Evolutionary conservation across 768 basidiomycete species (phyloP), one percentile per base, ranked within the genome.

Genomic region (Suillus paluster): DNA sequence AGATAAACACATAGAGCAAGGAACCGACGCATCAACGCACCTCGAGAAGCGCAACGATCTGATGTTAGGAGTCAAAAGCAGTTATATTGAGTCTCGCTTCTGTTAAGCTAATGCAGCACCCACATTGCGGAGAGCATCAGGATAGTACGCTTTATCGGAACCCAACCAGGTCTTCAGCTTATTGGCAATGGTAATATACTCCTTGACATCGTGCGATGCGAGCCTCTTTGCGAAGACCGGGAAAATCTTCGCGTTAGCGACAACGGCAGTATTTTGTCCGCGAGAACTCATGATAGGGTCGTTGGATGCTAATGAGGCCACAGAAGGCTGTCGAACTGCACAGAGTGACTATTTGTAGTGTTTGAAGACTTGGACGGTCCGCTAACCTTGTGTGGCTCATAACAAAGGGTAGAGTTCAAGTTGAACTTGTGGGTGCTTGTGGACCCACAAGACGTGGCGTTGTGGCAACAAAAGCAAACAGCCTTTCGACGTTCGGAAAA

Each of bases 91-190:
- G 56, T 38, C 19, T 12, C 34, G 1, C 21, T 17, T 38, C 21
- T 15, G 33, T 30, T 25, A 42, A 65, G 5, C n/a, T 61, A 42
- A 5, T 8, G 5, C 6, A 27, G 45, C 9, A 67, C 75, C 63
- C 61, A 85, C 86, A 73, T 82, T 79, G 49, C 77, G 79, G 39
- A 83, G 79, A 46, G 84, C 86, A 36, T 63, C 74, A 1, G 69
- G 52, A 67, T 87, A 87, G 66, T 87, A 87, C 1, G 85, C 86
- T 64, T 79, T 81, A 45, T 78, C 75, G 56, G 80, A 79, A 27
- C 67, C 53, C 45, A 85, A 67, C 84, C 84, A 87, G 2, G n/a
- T 6, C 1, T 75, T 70, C 21, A 86, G 70, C 67, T 80, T 85
- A 19, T 67, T 67, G 7, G 79, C 38, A 2, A 64, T 73, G 19